Evolutionary conservation across 345 rosid species (phyloP).

Genomic region (Ricinus communis): DNA sequence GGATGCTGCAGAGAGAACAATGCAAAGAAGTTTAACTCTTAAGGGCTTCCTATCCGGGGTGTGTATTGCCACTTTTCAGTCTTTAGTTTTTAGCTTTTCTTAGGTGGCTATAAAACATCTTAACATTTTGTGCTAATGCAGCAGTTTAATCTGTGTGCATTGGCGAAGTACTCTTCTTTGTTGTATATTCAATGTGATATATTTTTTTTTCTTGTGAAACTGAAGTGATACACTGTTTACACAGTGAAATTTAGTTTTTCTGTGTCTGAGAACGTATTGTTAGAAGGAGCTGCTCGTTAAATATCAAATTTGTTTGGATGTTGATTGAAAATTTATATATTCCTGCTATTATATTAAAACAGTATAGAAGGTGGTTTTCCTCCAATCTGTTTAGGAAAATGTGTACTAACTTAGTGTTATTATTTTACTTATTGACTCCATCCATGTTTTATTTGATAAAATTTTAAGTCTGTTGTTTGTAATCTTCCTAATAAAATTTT

Average conservation of each 20-base stretch:
- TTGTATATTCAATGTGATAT: background rate
- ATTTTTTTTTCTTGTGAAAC: background rate
- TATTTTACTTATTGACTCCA: background rate
- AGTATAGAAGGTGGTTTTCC: background rate
- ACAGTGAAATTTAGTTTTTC: background rate
- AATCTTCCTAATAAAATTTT: slow-evolving; percentile 21
- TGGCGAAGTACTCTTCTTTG: background rate
- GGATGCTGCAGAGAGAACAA: slow-evolving; percentile 69
- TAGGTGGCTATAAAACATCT: background rate
- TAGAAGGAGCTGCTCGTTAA: background rate
- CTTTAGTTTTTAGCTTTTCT: background rate
- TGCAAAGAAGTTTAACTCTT: slow-evolving; percentile 56
- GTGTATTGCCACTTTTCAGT: slow-evolving; percentile 25
- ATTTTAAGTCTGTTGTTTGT: slow-evolving; percentile 15
- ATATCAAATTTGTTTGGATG: background rate
- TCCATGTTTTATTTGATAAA: slow-evolving; percentile 18
- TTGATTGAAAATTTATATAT: background rate
- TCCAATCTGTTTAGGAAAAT: slow-evolving; percentile 9
- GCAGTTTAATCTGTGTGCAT: background rate
- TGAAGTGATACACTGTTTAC: background rate
- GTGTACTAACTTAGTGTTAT: background rate
- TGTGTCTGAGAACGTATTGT: background rate
- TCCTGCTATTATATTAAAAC: background rate
- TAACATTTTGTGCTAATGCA: background rate
- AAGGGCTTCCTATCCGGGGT: slow-evolving; percentile 72